Evolutionary conservation across 2,329 filamentous ascomycete genomes (phyloP).

Genomic region (Colletotrichum musae): DNA sequence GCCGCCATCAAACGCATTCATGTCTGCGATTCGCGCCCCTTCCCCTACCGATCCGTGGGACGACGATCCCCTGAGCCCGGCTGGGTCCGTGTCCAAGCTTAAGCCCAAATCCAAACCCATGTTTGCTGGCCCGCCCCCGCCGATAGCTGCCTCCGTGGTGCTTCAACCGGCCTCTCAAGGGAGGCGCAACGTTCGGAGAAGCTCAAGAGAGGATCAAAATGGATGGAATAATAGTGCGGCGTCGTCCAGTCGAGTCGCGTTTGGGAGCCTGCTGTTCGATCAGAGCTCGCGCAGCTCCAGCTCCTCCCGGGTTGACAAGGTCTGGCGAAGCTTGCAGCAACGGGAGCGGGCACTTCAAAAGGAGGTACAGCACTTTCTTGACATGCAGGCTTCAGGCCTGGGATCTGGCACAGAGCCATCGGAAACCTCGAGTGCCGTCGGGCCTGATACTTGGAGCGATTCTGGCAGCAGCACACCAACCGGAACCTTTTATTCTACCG

Average conservation of each 20-base stretch:
- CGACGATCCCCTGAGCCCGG: constrained; percentile 43
- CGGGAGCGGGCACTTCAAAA: constrained; percentile 62
- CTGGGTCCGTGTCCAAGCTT: constrained; percentile 50
- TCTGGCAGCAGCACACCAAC: constrained; percentile 59
- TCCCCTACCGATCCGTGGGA: constrained; percentile 35
- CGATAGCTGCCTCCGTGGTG: constrained; percentile 61
- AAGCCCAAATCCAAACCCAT: constrained; percentile 52
- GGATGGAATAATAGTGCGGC: constrained; percentile 2
- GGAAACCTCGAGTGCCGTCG: constrained; percentile 39
- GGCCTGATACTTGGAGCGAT: constrained; percentile 54
- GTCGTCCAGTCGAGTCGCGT: constrained; percentile 36
- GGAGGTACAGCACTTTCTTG: constrained; percentile 64
- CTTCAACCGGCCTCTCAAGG: constrained; percentile 44
- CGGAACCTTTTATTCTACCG: constrained; percentile 56
- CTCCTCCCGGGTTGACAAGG: constrained; percentile 53
- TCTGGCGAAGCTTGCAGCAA: constrained; percentile 63
- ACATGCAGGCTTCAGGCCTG: constrained; percentile 63
- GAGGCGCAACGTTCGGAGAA: constrained; percentile 4
- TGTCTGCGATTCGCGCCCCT: constrained; percentile 29
- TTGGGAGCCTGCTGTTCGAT: constrained; percentile 58
- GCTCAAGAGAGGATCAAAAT: background rate
- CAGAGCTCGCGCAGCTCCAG: constrained; percentile 44
- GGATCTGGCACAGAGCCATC: constrained; percentile 51
- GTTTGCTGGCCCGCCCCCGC: constrained; percentile 66
- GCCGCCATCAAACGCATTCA: constrained; percentile 40